Evolutionary conservation across 2,329 filamentous ascomycete species (phyloP), one percentile per base, ranked within the genome.

Genomic region (Arthrobotrys sinensis): DNA sequence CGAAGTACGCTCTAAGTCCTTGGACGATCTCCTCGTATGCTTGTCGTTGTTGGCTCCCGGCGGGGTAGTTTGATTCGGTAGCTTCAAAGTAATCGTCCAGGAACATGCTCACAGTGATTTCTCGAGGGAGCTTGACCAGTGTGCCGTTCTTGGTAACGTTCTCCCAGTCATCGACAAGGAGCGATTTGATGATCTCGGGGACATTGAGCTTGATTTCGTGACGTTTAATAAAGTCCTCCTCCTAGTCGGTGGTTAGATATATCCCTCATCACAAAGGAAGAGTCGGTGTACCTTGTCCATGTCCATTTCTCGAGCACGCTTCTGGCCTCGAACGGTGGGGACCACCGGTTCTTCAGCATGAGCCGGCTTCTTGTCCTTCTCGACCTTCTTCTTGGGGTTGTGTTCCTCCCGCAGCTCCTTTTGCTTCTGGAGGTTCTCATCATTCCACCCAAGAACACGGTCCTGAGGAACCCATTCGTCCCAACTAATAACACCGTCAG

Each of bases 111-210:
- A 96, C 93, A 0, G 95, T 90, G 64, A 91, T 89, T 32, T 88
- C 87, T 55, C 93, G 91, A 0, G 96, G 96, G 14, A 99, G 87
- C 1, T 93, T 91, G 36, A 97, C 93, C 3, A 98, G 90, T 83
- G 95, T 93, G 81, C 93, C 90, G 83, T 96, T 96, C 86, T 97
- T 98, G 71, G 96, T 99, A 79, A 99, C 91, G 82, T 97, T 97
- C 85, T 99, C 96, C 96, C 96, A 99, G 84, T 99, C 96, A 83
- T 99, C 96, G 21, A 99, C 96, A 2, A 99, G 89, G 80, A 97
- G 88, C 14, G 92, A 93, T 86, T 98, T 97, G 80, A 99, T 88
- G 80, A 92, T 90, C 83, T 98, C 96, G 0, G 96, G 94, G 80
- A 98, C 90, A 62, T 91, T 88, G 48, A 99, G 89, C 82, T 93